Evolutionary conservation across 371 early-diverging fungal species (phyloP), one percentile per base, ranked within the genome.

Genomic region (Actinomortierella ambigua): DNA sequence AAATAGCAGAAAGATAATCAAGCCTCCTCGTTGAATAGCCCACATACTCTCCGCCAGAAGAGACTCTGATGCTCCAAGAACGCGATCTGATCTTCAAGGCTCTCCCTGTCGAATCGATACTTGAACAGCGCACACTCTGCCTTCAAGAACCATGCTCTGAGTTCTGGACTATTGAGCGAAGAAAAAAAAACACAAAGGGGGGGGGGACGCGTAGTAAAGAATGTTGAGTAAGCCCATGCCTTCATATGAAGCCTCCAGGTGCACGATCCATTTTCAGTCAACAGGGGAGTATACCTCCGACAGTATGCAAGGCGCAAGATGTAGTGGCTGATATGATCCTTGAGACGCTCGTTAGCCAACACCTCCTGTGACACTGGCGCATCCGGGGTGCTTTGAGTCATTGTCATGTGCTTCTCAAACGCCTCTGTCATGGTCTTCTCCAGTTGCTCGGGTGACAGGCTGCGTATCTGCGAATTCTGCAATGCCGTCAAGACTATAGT

Each of bases 251-350:
- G 9, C 18, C 23, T 26, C n/a, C 17, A 26, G 9, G 7, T 27
- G 27, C 18, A 28, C 18, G 22, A 50, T 11, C n/a, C 22, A 14
- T 39, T 52, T 2, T 27, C 1, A 26, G 15, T 34, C 27, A 64
- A 26, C 3, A 24, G n/a, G 39, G 8, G 18, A 5, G n/a, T 39
- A 24, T 77, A 88, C 81, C 89, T 93, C 65, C 93, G 78, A 77
- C 95, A 93, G 65, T 93, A 98, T 1, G 98, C 97, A 55, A 98
- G 82, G 28, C 96, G 86, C 26, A 98, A 78, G 24, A 98, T 93
- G 79, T 90, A 98, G 69, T 98, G 99, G 53, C 92, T 90, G 50
- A 96, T 80, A 53, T 95, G 90, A 84, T 98, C 99, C 77, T 94
- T 94, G 43, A 89, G 79, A 46, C 98, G 87, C 68, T 98, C 89